Percentiles rank a stretch among this genome's conserved stretches.
phyloP scores from a whole-genome alignment of 75 land plant species.

The Selaginella tamariscina region DNA sequence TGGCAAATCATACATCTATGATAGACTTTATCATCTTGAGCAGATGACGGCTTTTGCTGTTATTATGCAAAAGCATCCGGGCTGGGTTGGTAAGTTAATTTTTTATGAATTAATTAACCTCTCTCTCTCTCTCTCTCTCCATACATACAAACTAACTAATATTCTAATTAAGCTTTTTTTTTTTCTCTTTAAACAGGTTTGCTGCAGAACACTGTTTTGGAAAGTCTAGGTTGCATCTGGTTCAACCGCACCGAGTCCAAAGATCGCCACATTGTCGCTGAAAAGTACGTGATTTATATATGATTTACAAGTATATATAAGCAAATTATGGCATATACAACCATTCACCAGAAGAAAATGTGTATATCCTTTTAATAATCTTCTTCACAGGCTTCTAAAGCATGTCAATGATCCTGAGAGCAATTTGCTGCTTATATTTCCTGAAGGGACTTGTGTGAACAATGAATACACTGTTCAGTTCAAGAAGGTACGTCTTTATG shows the following conservation, averaged over 20 bases:
- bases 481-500: conserved; percentile 56
- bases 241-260: conserved; percentile 86
- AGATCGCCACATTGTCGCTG: conserved; percentile 76
- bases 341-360: not conserved
- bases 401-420: conserved; percentile 65
- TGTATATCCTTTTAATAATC: not conserved
- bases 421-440: conserved; percentile 89
- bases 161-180: not conserved
- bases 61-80: conserved; percentile 98
- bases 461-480: conserved; percentile 93
- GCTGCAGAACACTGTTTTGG: conserved; percentile 69
- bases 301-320: not conserved
- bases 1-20: conserved; percentile 97
- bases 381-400: conserved; percentile 27
- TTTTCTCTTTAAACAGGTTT: conserved; percentile 36
- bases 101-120: not conserved
- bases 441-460: conserved; percentile 99
- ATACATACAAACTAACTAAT: not conserved
- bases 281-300: conserved; percentile 42
- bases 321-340: not conserved
- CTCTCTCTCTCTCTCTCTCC: too few relatives aligned
- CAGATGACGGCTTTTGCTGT: conserved; percentile 99
- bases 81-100: conserved; percentile 88
- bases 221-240: conserved; percentile 94
- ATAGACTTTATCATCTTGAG: conserved; percentile 91